Evolutionary conservation across 2,329 filamentous ascomycete species (phyloP).

Genomic region (Diaporthe sp.): DNA sequence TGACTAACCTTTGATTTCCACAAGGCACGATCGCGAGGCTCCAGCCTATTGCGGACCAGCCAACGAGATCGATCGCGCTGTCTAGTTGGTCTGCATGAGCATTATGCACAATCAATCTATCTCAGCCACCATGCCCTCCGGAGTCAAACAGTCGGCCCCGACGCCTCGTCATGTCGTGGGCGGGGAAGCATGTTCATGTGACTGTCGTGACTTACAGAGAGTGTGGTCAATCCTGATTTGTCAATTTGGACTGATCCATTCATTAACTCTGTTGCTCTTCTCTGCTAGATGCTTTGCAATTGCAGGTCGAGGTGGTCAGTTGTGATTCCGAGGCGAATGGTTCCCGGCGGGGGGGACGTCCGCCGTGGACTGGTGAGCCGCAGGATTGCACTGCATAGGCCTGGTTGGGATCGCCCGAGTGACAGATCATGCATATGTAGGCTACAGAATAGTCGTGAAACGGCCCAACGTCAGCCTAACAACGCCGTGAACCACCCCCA

Average conservation of each 20-base stretch:
- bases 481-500: slow-evolving; percentile 20
- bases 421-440: slow-evolving; percentile 17
- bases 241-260: background rate
- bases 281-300: background rate
- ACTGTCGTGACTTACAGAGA: background rate
- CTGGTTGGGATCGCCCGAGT: slow-evolving; percentile 5
- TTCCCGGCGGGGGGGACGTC: background rate
- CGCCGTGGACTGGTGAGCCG: slow-evolving; percentile 11
- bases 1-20: background rate
- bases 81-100: background rate
- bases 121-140: background rate
- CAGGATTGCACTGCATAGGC: slow-evolving; percentile 3
- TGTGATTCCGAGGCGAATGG: background rate
- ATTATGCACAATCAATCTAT: slow-evolving; percentile 1
- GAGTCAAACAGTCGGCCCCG: slow-evolving; percentile 2
- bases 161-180: background rate
- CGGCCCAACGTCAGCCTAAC: slow-evolving; percentile 25
- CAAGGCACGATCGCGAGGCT: background rate
- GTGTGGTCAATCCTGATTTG: too few relatives aligned
- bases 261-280: background rate
- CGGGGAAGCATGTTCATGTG: background rate
- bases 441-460: slow-evolving; percentile 16
- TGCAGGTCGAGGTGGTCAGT: background rate
- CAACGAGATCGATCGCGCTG: background rate
- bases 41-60: background rate